Evolutionary conservation across 495 filamentous ascomycete species (phyloP).

Genomic region (Eremomyces bilateralis): DNA sequence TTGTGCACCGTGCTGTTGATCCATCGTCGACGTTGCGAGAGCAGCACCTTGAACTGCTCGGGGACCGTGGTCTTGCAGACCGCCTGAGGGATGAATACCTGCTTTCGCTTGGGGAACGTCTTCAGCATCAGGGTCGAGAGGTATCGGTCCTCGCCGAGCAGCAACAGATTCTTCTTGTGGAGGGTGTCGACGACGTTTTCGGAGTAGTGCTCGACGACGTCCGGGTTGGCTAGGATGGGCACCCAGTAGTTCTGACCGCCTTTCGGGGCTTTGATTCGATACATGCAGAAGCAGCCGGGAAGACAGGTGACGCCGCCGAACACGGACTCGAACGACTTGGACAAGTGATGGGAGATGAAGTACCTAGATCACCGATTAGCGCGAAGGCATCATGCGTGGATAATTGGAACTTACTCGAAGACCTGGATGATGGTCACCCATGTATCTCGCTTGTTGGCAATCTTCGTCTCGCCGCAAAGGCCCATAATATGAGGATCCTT

Average conservation of each 20-base stretch:
- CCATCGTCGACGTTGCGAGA: constrained; percentile 91
- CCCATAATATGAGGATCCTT: constrained; percentile 99
- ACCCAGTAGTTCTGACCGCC: constrained; percentile 99
- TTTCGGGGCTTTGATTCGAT: constrained; percentile 97
- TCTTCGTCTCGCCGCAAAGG: constrained; percentile 96
- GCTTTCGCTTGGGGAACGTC: constrained; percentile 97
- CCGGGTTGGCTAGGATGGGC: constrained; percentile 92
- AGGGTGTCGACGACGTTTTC: constrained; percentile 98
- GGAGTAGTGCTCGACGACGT: constrained; percentile 97
- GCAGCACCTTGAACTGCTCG: constrained; percentile 73
- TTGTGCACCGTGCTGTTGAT: constrained; percentile 99
- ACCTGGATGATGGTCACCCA: constrained; percentile 99
- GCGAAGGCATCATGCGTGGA: constrained; percentile 4
- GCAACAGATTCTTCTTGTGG: constrained; percentile 91
- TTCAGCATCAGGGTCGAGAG: constrained; percentile 92
- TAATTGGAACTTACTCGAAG: constrained; percentile 80
- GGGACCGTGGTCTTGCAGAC: constrained; percentile 97
- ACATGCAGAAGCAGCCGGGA: constrained; percentile 99
- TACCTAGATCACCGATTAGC: no score
- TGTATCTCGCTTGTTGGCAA: constrained; percentile 84
- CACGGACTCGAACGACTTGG: constrained; percentile 93
- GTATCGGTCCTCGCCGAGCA: constrained; percentile 94
- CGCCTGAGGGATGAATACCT: constrained; percentile 94
- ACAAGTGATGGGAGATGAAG: constrained; percentile 93
- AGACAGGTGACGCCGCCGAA: constrained; percentile 99